Conservation (phyloP, 2,329 filamentous ascomycete genomes). For the Pestalotiopsis sp. region DNA sequence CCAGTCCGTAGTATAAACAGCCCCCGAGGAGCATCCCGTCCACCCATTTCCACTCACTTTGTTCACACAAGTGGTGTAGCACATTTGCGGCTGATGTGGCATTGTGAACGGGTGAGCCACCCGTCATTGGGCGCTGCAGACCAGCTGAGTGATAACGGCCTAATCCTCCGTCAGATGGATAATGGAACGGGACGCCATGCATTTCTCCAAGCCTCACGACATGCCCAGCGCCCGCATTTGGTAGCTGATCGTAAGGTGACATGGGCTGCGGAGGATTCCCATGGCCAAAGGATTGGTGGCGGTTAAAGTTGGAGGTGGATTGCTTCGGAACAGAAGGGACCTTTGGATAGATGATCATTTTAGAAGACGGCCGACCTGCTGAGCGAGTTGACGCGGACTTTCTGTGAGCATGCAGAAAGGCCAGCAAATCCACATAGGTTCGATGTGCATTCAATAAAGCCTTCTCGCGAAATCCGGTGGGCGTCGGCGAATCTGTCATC, state of each 20-base stretch:
- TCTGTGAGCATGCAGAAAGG: constrained; percentile 63
- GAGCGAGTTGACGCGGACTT: constrained; percentile 44
- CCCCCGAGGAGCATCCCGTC: constrained; percentile 91
- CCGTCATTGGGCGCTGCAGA: constrained; percentile 21
- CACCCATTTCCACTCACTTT: constrained; percentile 84
- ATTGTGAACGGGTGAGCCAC: constrained; percentile 48
- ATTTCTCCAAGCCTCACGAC: constrained; percentile 15
- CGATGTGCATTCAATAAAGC: constrained; percentile 70
- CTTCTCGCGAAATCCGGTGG: constrained; percentile 64
- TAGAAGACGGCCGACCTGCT: constrained; percentile 41
- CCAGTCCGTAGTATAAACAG: constrained; percentile 87
- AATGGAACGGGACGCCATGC: constrained; percentile 22
- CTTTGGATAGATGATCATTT: constrained; percentile 58
- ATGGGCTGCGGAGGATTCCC: constrained; percentile 12
- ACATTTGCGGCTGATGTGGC: constrained; percentile 72
- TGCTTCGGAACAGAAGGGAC: constrained; percentile 38
- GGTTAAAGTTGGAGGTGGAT: constrained; percentile 15
- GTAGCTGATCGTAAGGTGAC: background rate
- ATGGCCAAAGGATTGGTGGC: constrained; percentile 19
- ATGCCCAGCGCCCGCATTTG: background rate
- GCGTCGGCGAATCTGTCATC: constrained; percentile 27
- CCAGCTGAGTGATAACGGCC: constrained; percentile 17
- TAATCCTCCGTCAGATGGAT: constrained; percentile 24
- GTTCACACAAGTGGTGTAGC: constrained; percentile 73
- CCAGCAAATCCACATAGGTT: constrained; percentile 71